Base-by-base conservation (phyloP, 768 basidiomycete genomes). In the Udeniomyces megalosporus region DNA sequence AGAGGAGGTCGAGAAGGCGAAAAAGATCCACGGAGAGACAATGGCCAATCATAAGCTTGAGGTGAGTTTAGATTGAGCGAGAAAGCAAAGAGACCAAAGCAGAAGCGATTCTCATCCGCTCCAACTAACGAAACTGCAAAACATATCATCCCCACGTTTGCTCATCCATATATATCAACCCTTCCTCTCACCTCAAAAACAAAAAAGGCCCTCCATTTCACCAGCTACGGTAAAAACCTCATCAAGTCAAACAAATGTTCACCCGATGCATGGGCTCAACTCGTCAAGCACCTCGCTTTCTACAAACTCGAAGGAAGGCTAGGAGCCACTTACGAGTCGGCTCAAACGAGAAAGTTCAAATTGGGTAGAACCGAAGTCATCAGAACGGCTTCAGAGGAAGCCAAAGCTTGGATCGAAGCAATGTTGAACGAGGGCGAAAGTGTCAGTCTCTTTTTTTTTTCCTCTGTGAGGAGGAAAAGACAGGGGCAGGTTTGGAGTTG, bases 231-330 rank as follows among this genome's bases (percentile, higher is more conserved):
- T 64, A 93, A 63, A 56, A 46, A 57, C 38, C 44, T 63, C 22
- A 67, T 67, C 58, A 67, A 77, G 61, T 88, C 87, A 58, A 81
- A 80, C 79, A 84, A 84, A 69, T 77, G 81, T 51, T 90, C 87
- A 0, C 95, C 93, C 0, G 95, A 99, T 70, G 91, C 92, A 29
- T 91, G 90, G 83, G 87, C 80, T 20, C 95, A 99, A 75, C 79
- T 97, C 58, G 83, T 92, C 68, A 96, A 92, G 77, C 93, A 96
- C 74, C 83, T 96, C 51, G 93, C 92, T 24, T 96, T 88, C 77
- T 82, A 85, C 73, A 91, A 92, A 76, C 81, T 91, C 35, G 74
- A 83, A 32, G 71, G 75, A 6, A 79, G 85, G 1, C 83, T 85
- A 10, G 86, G 81, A 2, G 83, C 87, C 50, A 84, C 85, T 65